Conservation (phyloP, 1,139 yeast genomes). For the Diutina catenulata region DNA sequence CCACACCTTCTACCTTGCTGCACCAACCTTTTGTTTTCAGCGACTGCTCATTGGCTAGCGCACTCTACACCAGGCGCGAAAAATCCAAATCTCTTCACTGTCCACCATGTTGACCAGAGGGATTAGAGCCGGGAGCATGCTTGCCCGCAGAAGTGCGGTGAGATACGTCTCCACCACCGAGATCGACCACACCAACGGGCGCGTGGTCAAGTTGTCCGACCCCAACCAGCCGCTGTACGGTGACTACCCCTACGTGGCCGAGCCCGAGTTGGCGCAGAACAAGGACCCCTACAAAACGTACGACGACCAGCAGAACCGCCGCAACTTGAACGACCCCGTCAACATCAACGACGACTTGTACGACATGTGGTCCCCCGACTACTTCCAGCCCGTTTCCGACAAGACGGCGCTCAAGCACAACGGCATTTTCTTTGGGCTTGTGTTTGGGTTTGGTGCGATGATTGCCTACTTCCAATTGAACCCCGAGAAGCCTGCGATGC, state of each 20-base stretch:
- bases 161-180: conserved; percentile 23
- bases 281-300: conserved; percentile 64
- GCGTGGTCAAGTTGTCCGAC: conserved; percentile 30
- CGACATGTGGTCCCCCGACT: conserved; percentile 85
- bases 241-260: conserved; percentile 20
- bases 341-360: conserved; percentile 61
- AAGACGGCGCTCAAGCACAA: conserved; percentile 45
- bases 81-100: background rate
- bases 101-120: conserved; percentile 4
- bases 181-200: conserved; percentile 30
- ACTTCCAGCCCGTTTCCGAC: conserved; percentile 50
- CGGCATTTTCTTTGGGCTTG: conserved; percentile 40
- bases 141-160: conserved; percentile 9
- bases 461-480: conserved; percentile 47
- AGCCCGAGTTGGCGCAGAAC: conserved; percentile 32
- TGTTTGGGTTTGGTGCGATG: conserved; percentile 42
- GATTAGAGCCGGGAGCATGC: conserved; percentile 9
- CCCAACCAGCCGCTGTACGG: conserved; percentile 34
- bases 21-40: background rate
- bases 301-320: conserved; percentile 75
- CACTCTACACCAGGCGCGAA: background rate
- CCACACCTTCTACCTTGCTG: background rate
- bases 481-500: conserved; percentile 70
- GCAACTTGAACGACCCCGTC: conserved; percentile 65
- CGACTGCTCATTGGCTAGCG: background rate